Evolutionary conservation across 805 yeast species (phyloP), one percentile per base, ranked within the genome.

Genomic region (Jamesozyma jinghongensis): DNA sequence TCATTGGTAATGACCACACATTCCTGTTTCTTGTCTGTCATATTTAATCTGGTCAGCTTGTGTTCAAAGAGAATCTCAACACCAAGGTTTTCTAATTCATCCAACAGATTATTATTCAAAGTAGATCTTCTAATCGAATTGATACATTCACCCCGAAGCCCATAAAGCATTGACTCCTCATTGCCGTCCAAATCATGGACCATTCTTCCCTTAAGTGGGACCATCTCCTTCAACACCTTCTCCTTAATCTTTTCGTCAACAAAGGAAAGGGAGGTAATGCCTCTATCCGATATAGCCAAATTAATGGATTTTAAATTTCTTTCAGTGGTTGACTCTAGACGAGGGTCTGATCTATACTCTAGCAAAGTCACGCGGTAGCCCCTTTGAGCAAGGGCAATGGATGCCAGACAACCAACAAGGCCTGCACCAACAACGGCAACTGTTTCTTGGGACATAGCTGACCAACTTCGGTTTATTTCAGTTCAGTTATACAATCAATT

Each of bases 141-240:
- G 59, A 87, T 88, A 32, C 76, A 65, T 61, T 85, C 94, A 11
- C 94, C 94, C 50, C 76, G 74, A 7, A 85, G 64, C 4, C 95
- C 96, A 59, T 88, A 88, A 34, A 66, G 49, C 53, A 87, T 95
- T 25, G 82, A 68, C 47, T 73, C 77, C 56, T 77, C 79, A 17
- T 62, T 59, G 0, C 94, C 95, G 11, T 68, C 52, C 12, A 62
- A 37, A 47, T 80, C 81, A 59, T 88, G 97, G 43, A 88, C 78
- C 96, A 87, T 86, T 33, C 97, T 68, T 2, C 95, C 96, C 32
- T 73, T 65, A 90, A 88, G 84, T 2, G 96, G 96, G 19, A 85
- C 81, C 19, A 84, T 73, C 32, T 74, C 73, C 26, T 67, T 62
- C 45, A 82, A 53, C 2, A 86, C 70, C 19, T 77, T 54, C 0